A percentile compares a stretch with the other conserved stretches of the same genome.
These are phyloP conservation scores for Aspergillus heteromorphus DNA, from an alignment of 495 filamentous ascomycete species.

Conservation along the genomic window DNA sequence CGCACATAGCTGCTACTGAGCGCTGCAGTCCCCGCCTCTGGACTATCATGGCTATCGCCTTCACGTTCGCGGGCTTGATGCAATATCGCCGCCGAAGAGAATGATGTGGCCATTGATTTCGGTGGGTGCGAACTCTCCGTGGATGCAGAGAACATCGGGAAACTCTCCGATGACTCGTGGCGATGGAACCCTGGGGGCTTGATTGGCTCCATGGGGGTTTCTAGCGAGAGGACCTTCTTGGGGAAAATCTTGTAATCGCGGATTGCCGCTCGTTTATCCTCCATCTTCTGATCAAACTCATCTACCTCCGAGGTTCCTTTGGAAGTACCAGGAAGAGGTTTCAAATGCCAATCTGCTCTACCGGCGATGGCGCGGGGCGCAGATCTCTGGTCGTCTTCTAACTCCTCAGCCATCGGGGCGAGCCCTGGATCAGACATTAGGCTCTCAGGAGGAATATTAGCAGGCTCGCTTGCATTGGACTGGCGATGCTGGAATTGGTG, in stretches of 20 bases:
- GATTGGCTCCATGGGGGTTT: constrained; percentile 28
- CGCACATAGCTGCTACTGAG: constrained; percentile 4
- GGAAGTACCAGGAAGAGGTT: constrained; percentile 20
- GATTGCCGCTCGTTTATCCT: constrained; percentile 40
- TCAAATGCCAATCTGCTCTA: constrained; percentile 36
- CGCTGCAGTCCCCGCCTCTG: constrained; percentile 10
- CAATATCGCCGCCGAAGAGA: constrained; percentile 27
- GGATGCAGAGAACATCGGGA: constrained; percentile 77
- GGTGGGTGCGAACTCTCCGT: constrained; percentile 52
- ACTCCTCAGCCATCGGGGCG: constrained; percentile 18
- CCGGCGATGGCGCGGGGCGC: constrained; percentile 43
- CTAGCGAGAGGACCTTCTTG: constrained; percentile 41
- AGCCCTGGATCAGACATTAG: constrained; percentile 17
- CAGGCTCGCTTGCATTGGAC: constrained; percentile 26
- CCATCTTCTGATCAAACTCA: constrained; percentile 39
- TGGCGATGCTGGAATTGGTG: constrained; percentile 20
- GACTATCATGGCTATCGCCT: background rate
- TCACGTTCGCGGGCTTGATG: constrained; percentile 14
- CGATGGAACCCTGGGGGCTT: constrained; percentile 44
- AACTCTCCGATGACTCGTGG: constrained; percentile 75
- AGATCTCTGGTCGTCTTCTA: constrained; percentile 35
- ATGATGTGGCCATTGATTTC: constrained; percentile 40
- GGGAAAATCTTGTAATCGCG: constrained; percentile 41
- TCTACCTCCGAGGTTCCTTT: constrained; percentile 34
- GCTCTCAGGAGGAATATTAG: constrained; percentile 11